A percentile compares a stretch with the other conserved stretches of the same genome.
These are phyloP conservation scores for Hypoxylon rubiginosum DNA, from an alignment of 2,329 filamentous ascomycete genomes.

Conservation along the genomic window DNA sequence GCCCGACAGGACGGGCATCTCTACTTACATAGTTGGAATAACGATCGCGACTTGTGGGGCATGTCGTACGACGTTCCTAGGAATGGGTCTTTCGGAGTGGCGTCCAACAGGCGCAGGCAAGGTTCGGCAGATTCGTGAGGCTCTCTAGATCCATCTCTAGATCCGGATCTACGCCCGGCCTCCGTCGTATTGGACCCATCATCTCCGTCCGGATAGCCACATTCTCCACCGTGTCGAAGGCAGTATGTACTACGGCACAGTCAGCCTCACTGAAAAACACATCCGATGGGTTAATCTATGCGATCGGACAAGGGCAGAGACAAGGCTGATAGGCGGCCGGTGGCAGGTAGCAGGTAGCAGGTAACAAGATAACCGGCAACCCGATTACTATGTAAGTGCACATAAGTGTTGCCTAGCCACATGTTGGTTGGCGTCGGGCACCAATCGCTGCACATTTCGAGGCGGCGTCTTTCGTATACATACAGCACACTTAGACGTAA, in stretches of 20 bases:
- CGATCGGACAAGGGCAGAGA: not conserved
- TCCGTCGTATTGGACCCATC: slow-evolving; percentile 38
- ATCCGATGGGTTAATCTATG: slow-evolving; percentile 11
- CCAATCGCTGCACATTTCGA: slow-evolving; percentile 34
- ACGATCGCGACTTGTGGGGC: slow-evolving; percentile 53
- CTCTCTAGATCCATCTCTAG: slow-evolving; percentile 44
- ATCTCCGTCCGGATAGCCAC: slow-evolving; percentile 51
- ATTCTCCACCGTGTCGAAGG: slow-evolving; percentile 60
- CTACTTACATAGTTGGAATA: slow-evolving; percentile 55
- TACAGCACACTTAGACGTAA: slow-evolving; percentile 24
- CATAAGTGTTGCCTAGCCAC: slow-evolving; percentile 11
- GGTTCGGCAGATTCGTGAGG: slow-evolving; percentile 41
- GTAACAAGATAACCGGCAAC: not conserved
- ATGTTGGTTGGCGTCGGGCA: slow-evolving; percentile 33
- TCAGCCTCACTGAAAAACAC: slow-evolving; percentile 34
- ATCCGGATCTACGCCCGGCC: slow-evolving; percentile 36
- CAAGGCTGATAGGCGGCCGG: slow-evolving; percentile 16
- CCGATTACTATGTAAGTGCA: not conserved
- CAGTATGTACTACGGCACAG: slow-evolving; percentile 57
- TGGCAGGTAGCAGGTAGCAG: slow-evolving; percentile 9
- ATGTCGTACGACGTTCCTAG: slow-evolving; percentile 50
- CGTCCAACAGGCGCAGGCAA: slow-evolving; percentile 36
- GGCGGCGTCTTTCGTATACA: slow-evolving; percentile 36
- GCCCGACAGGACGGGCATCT: slow-evolving; percentile 7
- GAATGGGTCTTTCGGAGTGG: slow-evolving; percentile 49